Base-by-base conservation (phyloP, 1,139 yeast genomes). In the Geotrichum fermentans region DNA sequence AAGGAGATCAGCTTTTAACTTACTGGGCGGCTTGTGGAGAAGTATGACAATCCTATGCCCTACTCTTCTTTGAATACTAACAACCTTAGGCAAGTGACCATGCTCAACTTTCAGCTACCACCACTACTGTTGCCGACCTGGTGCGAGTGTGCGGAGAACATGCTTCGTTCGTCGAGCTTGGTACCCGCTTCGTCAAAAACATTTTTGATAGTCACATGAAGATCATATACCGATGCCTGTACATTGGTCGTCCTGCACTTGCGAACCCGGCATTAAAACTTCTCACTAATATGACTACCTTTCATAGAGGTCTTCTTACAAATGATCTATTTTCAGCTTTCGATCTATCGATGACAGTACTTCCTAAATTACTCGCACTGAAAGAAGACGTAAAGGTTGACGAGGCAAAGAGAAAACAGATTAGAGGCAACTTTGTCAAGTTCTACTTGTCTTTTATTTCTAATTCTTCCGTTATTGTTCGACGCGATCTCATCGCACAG, bases 201-300 rank as follows among this genome's bases (percentile, higher is more conserved):
- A 66, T 88, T 8, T 64, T 88, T 17, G 71, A 73, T 1, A 75
- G 73, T 49, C 78, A 84, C 60, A 64, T 76, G 43, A 84, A 82
- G 58, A 75, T 80, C 20, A 69, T 89, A 3, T 86, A 85, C 65
- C 73, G 95, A 58, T 81, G 85, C 21, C 68, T 89, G 40, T 77
- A 75, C 53, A 77, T 79, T 52, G 66, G 74, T 56, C 76, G 82
- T 55, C 79, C 84, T 0, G 70, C 78, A 1, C 68, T 79, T 10
- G 79, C 92, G 0, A 80, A 77, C 49, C 83, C 95, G 0, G 74
- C 77, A 1, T 61, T 88, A 26, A 64, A 75, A 39, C 60, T 89
- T 16, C 65, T 90, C 57, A 70, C 70, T 22, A 74, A 77, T 47
- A 70, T 85, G 26, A 71, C 80, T 13, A 58, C 63, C 1, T 83